Percentiles rank a stretch among this genome's conserved stretches.
Conservation (phyloP, 1,284 basidiomycete genomes). For the Ustilago loliicola region DNA sequence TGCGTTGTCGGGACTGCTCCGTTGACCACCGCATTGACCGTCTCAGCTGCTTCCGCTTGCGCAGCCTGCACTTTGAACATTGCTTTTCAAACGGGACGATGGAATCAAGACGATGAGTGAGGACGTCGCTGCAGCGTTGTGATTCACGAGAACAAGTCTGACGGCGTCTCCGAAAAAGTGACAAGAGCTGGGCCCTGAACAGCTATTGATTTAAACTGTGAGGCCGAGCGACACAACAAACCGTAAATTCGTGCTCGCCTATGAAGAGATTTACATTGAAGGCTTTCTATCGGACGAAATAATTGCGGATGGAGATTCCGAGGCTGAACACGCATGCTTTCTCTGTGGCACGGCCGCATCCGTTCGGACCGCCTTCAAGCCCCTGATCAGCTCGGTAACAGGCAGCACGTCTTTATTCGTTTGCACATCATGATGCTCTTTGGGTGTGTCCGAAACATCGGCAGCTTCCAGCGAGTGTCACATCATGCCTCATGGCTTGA, state of each 20-base stretch:
- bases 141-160: neutral
- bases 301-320: neutral
- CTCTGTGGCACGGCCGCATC: slow-evolving; percentile 2
- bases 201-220: neutral
- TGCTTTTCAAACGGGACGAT: neutral
- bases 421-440: no score
- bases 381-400: neutral
- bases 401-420: neutral
- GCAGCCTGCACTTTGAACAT: neutral
- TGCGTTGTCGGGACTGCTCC: neutral
- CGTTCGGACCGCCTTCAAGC: neutral
- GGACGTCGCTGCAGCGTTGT: neutral
- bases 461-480: neutral
- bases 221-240: neutral
- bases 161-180: neutral
- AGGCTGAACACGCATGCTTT: neutral
- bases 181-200: slow-evolving; percentile 5
- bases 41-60: neutral
- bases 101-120: neutral
- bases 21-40: slow-evolving; percentile 15
- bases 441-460: neutral
- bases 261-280: no score
- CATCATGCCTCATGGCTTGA: neutral
- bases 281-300: neutral
- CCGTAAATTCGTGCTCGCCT: neutral